Evolutionary conservation across 2,329 filamentous ascomycete species (phyloP), one percentile per base, ranked within the genome.

Genomic region (Fusarium temperatum): DNA sequence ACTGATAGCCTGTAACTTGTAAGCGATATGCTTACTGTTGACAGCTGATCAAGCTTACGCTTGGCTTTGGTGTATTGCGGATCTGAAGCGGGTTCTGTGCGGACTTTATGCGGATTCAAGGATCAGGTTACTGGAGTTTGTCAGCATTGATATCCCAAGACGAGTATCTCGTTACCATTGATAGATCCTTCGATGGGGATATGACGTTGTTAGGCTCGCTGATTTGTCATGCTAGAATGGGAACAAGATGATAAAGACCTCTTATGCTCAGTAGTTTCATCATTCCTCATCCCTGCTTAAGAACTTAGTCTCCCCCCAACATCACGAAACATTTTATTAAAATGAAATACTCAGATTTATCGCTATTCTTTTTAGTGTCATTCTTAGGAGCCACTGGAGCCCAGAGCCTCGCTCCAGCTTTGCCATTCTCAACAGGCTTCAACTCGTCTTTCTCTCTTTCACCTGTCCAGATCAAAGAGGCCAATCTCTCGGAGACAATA

Each of bases 361-460:
- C 18, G 2, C 14, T 54, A 12, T 7, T 41, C 1, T 9, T 60
- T 12, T 6, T n/a, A 12, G 8, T 1, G 0, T 4, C 10, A 17
- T 10, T 12, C 1, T 13, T 20, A 14, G 22, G 35, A 6, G 8
- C 7, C 1, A 12, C 39, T 6, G 20, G 24, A 10, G 45, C 53
- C 1, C 65, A 60, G 12, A 41, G 13, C 18, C 13, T 66, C 4
- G 24, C 65, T 12, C 45, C 26, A 26, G 65, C 65, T 5, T 9
- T 66, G 0, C 65, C 53, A 1, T 53, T 68, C 32, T 68, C 44
- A 18, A 64, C 65, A 4, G 45, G 38, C 20, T 76, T 70, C 13
- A 76, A 76, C 50, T 76, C 73, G 3, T 68, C 74, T 2, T 74
- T 76, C 17, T 54, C 62, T 1, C 51, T 76, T 1, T 54, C 63